These are phyloP conservation scores for Hysterangium stoloniferum DNA, from an alignment of 768 basidiomycete genomes.

Conservation along the genomic window DNA sequence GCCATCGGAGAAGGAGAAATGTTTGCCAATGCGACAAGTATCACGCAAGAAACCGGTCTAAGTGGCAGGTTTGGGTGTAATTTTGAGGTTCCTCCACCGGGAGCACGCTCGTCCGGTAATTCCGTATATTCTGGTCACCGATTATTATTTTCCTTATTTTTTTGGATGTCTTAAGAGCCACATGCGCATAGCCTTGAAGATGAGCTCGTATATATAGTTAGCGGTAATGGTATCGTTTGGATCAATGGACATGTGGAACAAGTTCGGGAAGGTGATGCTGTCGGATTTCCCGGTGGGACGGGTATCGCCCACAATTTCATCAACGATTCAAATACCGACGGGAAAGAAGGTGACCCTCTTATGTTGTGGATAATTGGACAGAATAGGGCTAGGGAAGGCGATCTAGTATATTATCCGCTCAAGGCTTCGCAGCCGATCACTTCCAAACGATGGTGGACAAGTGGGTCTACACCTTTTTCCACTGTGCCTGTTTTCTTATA, in stretches of 20 bases:
- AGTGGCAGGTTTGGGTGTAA: constrained; percentile 15
- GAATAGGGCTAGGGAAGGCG: constrained; percentile 12
- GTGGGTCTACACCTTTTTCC: constrained; percentile 6
- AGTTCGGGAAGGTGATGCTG: constrained; percentile 13
- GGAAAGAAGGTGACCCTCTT: constrained; percentile 13
- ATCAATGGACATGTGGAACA: constrained; percentile 15
- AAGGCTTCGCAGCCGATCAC: constrained; percentile 3
- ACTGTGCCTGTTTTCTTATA: neutral
- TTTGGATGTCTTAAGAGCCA: constrained; percentile 4
- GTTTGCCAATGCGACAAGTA: constrained; percentile 15
- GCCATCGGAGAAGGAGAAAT: constrained; percentile 15
- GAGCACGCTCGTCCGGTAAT: constrained; percentile 16
- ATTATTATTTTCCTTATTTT: neutral
- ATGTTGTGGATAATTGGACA: constrained; percentile 17
- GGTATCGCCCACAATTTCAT: constrained; percentile 17
- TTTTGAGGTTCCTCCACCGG: constrained; percentile 16
- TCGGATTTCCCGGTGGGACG: constrained; percentile 16
- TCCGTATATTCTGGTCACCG: too few relatives aligned
- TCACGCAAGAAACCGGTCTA: constrained; percentile 15
- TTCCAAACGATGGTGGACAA: constrained; percentile 15
- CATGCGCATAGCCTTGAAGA: constrained; percentile 15
- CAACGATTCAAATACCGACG: constrained; percentile 16
- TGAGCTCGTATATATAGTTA: constrained; percentile 15
- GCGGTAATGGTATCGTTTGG: constrained; percentile 16
- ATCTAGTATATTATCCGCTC: constrained; percentile 15